Conservation (phyloP, 2,329 filamentous ascomycete species). For the Arthrobotrys sinensis region DNA sequence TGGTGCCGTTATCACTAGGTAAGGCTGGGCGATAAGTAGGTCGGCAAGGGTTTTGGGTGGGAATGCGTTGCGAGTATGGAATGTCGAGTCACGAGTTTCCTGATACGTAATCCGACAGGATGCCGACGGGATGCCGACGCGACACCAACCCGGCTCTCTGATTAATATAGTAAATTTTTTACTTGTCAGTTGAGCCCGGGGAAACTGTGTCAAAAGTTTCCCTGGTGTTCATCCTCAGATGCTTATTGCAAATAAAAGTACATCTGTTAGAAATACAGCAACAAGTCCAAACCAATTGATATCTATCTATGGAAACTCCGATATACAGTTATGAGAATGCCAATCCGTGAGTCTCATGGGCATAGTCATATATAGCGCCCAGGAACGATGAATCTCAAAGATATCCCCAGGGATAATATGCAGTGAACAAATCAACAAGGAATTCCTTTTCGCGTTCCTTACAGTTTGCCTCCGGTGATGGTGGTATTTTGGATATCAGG, state of each 20-base stretch:
- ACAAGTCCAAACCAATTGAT: not conserved
- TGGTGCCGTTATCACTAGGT: too few species aligned
- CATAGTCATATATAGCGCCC: not conserved
- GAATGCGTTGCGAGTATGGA: not conserved
- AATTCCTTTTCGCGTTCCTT: not conserved
- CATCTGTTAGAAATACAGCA: conserved; percentile 11
- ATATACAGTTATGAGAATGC: not conserved
- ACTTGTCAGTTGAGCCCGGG: not conserved
- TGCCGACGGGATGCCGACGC: not conserved
- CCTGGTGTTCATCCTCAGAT: not conserved
- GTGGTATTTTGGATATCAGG: conserved; percentile 25
- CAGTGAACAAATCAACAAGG: not conserved
- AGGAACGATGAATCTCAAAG: not conserved
- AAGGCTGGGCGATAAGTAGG: not conserved
- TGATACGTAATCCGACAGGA: not conserved
- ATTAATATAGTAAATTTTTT: not conserved
- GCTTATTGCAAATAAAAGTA: conserved; percentile 8
- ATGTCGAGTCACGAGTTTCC: not conserved
- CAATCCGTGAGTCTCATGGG: too few species aligned
- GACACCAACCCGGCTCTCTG: not conserved
- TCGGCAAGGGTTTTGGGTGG: not conserved
- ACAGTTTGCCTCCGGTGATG: not conserved
- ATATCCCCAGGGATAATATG: not conserved
- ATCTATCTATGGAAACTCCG: conserved; percentile 17
- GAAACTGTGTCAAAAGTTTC: not conserved